Conservation (phyloP, 495 filamentous ascomycete species). For the Zalerion maritima region DNA sequence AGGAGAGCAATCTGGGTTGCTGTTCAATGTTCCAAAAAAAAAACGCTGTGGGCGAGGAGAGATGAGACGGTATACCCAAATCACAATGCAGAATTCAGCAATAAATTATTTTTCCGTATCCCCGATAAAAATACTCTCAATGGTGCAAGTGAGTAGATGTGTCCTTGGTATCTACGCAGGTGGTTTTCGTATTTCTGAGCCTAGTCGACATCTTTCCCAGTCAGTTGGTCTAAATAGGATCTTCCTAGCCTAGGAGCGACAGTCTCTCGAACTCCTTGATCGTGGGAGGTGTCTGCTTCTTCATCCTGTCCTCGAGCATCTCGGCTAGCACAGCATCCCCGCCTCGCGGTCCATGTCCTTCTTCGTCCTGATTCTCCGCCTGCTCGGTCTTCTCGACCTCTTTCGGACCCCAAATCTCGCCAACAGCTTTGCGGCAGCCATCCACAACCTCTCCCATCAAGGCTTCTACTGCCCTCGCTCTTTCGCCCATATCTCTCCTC, state of each 20-base stretch:
- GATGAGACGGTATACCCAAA: too few relatives aligned
- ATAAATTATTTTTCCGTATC: too few relatives aligned
- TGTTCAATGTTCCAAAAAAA: too few relatives aligned
- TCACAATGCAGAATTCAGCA: too few relatives aligned
- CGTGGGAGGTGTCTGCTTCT: slow-evolving; percentile 29
- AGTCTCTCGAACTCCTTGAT: slow-evolving; percentile 36
- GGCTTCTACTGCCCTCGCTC: slow-evolving; percentile 61
- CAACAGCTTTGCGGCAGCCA: slow-evolving; percentile 45
- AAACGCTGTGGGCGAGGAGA: too few relatives aligned
- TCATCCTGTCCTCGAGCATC: slow-evolving; percentile 29
- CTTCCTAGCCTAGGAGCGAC: slow-evolving; percentile 31
- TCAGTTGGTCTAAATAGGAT: not conserved
- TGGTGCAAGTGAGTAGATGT: too few relatives aligned
- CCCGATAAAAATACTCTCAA: too few relatives aligned
- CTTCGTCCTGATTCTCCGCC: slow-evolving; percentile 10
- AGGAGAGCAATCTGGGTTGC: too few relatives aligned
- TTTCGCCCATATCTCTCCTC: slow-evolving; percentile 73
- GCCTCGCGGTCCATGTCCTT: slow-evolving; percentile 17
- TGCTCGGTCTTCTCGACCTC: slow-evolving; percentile 9
- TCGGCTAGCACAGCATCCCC: slow-evolving; percentile 38
- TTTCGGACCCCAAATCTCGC: slow-evolving; percentile 48
- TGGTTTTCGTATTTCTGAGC: not conserved
- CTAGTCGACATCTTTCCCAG: slow-evolving; percentile 1
- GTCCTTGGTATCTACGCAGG: too few relatives aligned
- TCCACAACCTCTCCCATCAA: slow-evolving; percentile 56